Evolutionary conservation across 768 basidiomycete species (phyloP).

Genomic region (Russula earlei): DNA sequence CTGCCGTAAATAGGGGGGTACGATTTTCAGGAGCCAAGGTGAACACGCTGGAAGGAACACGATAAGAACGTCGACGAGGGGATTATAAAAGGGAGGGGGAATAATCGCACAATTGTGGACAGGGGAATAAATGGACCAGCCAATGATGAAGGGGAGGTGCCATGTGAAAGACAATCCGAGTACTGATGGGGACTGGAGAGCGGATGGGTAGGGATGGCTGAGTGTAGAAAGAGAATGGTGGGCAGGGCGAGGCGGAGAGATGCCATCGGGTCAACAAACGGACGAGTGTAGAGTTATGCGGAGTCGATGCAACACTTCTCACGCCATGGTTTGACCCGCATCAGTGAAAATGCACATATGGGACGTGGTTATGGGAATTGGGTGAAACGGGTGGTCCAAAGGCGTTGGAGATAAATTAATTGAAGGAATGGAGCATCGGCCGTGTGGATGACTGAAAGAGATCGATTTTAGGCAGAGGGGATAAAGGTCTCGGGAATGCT

Average conservation of each 20-base stretch:
- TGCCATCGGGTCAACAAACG: background rate
- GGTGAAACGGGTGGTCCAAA: too few species aligned
- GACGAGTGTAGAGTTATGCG: background rate
- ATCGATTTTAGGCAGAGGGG: too few species aligned
- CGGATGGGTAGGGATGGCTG: conserved; percentile 72
- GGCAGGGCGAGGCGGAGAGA: conserved; percentile 32
- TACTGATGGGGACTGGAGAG: conserved; percentile 83
- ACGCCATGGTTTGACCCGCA: background rate
- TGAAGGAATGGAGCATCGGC: too few species aligned
- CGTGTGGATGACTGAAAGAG: too few species aligned
- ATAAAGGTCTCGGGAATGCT: too few species aligned
- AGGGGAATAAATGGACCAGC: background rate
- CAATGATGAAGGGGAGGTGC: background rate
- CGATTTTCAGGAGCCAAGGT: conserved; percentile 63
- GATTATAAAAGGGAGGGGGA: conserved; percentile 34
- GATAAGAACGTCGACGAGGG: background rate
- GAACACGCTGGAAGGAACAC: conserved; percentile 46
- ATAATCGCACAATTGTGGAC: conserved; percentile 67
- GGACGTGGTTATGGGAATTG: background rate
- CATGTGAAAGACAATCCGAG: conserved; percentile 30
- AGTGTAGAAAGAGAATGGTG: too few species aligned
- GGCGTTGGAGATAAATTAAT: too few species aligned
- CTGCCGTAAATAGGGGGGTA: conserved; percentile 43
- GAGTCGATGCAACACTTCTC: background rate
- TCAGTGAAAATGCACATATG: background rate